phyloP scores from a whole-genome alignment of 176 grass and related monocot species.

The Otatea glauca region DNA sequence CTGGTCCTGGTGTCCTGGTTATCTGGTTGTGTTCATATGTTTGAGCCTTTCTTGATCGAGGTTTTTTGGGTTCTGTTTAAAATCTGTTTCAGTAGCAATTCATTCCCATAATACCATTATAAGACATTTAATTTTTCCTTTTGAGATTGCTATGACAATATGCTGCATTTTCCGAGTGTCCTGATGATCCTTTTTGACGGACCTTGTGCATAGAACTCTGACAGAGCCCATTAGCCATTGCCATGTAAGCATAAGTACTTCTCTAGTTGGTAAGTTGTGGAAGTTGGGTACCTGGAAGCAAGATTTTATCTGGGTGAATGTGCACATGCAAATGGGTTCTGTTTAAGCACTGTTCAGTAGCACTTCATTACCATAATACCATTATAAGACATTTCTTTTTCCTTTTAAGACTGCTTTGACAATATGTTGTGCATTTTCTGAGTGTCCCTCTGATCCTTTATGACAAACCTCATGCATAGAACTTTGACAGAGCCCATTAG shows the following conservation, averaged over 20 bases:
- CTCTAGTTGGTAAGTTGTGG: conserved; percentile 11
- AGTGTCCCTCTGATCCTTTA: conserved; percentile 4
- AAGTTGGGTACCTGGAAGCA: background rate
- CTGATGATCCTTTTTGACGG: background rate
- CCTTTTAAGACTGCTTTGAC: background rate
- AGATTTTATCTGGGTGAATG: background rate
- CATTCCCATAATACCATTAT: background rate
- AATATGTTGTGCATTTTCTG: background rate
- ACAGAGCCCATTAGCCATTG: conserved; percentile 8
- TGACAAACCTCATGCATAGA: background rate
- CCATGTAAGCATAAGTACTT: background rate
- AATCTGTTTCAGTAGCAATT: conserved; percentile 3
- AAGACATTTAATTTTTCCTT: background rate
- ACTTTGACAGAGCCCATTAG: conserved; percentile 24
- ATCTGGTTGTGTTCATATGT: background rate
- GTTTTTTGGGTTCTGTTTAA: conserved; percentile 2
- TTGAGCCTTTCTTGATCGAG: conserved; percentile 1
- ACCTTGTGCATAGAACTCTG: conserved; percentile 17
- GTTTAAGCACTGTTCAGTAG: background rate
- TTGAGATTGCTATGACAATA: background rate
- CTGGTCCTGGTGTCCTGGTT: background rate
- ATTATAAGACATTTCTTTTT: background rate
- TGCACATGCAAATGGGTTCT: background rate
- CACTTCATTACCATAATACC: background rate
- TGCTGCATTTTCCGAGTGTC: background rate